Conservation (phyloP, 1,284 basidiomycete species). For the Baeospora myosura region DNA sequence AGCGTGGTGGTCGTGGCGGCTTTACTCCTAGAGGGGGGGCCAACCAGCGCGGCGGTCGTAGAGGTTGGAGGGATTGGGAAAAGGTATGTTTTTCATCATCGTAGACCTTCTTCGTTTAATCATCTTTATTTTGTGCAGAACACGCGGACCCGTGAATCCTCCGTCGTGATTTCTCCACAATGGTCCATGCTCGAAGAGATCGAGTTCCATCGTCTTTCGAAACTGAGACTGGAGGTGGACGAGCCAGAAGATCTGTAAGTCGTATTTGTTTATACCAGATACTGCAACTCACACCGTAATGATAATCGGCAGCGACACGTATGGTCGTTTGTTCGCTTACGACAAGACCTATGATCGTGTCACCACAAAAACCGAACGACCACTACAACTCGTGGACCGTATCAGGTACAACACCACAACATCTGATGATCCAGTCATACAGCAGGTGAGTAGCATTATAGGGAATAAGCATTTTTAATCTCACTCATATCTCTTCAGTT, state of each 20-base stretch:
- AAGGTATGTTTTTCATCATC: conserved; percentile 47
- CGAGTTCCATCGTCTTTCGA: conserved; percentile 89
- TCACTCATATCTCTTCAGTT: conserved; percentile 39
- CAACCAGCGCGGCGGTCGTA: conserved; percentile 53
- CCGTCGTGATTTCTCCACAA: conserved; percentile 85
- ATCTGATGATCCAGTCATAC: conserved; percentile 94
- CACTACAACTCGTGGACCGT: conserved; percentile 88
- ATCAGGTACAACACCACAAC: conserved; percentile 98
- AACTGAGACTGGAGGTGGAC: conserved; percentile 89
- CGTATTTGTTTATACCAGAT: conserved; percentile 8
- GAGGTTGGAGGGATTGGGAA: conserved; percentile 93
- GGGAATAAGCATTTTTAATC: too few species aligned
- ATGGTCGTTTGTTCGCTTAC: conserved; percentile 89
- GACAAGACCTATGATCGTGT: conserved; percentile 95
- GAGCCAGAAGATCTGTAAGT: conserved; percentile 83
- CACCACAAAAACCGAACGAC: conserved; percentile 87
- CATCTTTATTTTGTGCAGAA: conserved; percentile 57
- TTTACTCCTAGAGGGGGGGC: conserved; percentile 29
- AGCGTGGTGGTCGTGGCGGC: conserved; percentile 39
- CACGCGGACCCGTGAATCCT: conserved; percentile 88
- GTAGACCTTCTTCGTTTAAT: conserved; percentile 6
- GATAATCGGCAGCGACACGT: conserved; percentile 54
- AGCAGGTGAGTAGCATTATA: conserved; percentile 70
- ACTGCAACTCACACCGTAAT: conserved; percentile 7
- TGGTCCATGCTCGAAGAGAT: conserved; percentile 97